phyloP scores from a whole-genome alignment of 1,139 yeast genomes.

The Lodderomyces beijingensis region DNA sequence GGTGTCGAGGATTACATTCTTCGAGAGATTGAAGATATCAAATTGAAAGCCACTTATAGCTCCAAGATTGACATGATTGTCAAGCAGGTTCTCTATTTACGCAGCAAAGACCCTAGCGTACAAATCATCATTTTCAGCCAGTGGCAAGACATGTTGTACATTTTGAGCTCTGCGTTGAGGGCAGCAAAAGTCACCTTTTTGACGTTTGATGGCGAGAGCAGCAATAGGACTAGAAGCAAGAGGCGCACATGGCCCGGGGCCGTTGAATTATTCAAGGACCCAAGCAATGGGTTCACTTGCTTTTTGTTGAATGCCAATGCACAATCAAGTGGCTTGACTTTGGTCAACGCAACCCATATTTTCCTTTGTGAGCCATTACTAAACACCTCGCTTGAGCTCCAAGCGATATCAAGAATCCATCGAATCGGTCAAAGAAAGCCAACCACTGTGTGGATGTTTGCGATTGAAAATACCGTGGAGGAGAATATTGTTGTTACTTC shows the following conservation, averaged over 20 bases:
- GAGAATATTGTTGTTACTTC: constrained; percentile 70
- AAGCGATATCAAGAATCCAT: constrained; percentile 88
- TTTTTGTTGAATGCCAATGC: constrained; percentile 79
- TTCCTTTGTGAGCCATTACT: constrained; percentile 87
- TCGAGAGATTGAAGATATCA: constrained; percentile 41
- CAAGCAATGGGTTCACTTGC: constrained; percentile 62
- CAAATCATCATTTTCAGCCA: constrained; percentile 87
- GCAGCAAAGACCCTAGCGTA: constrained; percentile 52
- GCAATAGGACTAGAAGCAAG: not conserved
- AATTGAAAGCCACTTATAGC: constrained; percentile 56
- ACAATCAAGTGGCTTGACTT: constrained; percentile 84
- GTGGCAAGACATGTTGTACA: constrained; percentile 71
- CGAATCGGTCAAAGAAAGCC: constrained; percentile 80
- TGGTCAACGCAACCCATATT: constrained; percentile 88
- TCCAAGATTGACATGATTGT: constrained; percentile 83
- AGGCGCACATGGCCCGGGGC: not conserved
- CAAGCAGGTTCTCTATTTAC: constrained; percentile 63
- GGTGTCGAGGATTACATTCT: constrained; percentile 39
- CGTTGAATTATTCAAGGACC: constrained; percentile 62
- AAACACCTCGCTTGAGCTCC: constrained; percentile 82
- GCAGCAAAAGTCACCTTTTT: constrained; percentile 53
- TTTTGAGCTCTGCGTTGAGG: constrained; percentile 64
- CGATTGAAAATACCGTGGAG: constrained; percentile 82
- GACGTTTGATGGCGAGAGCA: constrained; percentile 24
- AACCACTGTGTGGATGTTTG: constrained; percentile 90